These are phyloP conservation scores for Aschersonia sp. DNA, from an alignment of 2,329 filamentous ascomycete species.

Conservation along the genomic window DNA sequence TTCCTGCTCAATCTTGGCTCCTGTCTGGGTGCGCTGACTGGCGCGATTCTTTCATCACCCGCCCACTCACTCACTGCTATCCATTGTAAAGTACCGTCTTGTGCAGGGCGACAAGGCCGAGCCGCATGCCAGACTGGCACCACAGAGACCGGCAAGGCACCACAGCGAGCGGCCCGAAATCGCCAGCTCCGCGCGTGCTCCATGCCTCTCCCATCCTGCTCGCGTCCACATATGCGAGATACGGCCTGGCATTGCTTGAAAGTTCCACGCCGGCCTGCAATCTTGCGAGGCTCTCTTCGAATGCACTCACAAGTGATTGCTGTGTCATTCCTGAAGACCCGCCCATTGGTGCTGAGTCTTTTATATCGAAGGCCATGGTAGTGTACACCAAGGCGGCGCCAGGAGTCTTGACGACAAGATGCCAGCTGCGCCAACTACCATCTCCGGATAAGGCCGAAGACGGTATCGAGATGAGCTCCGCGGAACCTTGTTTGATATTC, in stretches of 20 bases:
- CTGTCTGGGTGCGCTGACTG: too few relatives aligned
- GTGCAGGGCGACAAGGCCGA: conserved; percentile 19
- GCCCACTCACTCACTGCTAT: background rate
- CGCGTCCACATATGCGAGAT: conserved; percentile 18
- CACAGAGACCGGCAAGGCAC: conserved; percentile 24
- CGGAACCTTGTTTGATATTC: conserved; percentile 12
- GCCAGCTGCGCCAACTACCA: conserved; percentile 14
- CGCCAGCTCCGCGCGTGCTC: background rate
- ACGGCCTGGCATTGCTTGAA: conserved; percentile 8
- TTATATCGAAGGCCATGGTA: conserved; percentile 8
- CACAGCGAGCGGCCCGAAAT: conserved; percentile 7
- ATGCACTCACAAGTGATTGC: background rate
- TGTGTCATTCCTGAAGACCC: conserved; percentile 1
- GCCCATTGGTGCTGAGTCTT: background rate
- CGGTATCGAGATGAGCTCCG: conserved; percentile 10
- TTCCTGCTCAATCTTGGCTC: too few relatives aligned
- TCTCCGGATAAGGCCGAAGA: conserved; percentile 1
- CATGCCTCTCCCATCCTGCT: conserved; percentile 7
- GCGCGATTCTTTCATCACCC: too few relatives aligned
- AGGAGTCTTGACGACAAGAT: conserved; percentile 11
- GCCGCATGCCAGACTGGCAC: conserved; percentile 15
- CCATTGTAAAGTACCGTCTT: conserved; percentile 7
- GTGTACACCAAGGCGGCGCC: conserved; percentile 15
- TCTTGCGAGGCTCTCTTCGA: background rate
- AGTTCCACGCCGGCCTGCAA: background rate